A percentile compares a stretch with the other conserved stretches of the same genome.
Conservation (phyloP, 2,329 filamentous ascomycete genomes). For the Sphaerulina musiva region DNA sequence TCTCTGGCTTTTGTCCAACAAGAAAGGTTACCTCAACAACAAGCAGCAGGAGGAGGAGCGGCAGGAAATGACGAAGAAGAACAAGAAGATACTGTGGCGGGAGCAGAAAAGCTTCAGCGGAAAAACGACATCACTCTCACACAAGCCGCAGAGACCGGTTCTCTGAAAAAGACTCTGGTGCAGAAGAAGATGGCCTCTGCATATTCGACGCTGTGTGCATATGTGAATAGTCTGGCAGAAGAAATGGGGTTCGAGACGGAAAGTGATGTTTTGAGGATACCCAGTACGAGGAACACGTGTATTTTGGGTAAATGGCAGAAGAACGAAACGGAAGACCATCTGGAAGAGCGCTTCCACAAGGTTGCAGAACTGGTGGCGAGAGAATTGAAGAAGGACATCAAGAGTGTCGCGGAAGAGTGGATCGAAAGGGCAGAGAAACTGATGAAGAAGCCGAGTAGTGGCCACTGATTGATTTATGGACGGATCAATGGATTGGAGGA, state of each 20-base stretch:
- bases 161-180: slow-evolving; percentile 26
- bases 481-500: not conserved
- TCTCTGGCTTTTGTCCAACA: too few relatives aligned
- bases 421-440: slow-evolving; percentile 46
- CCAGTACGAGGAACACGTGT: slow-evolving; percentile 80
- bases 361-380: slow-evolving; percentile 56
- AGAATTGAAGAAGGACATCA: slow-evolving; percentile 44
- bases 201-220: slow-evolving; percentile 76
- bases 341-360: slow-evolving; percentile 42
- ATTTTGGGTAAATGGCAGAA: slow-evolving; percentile 58
- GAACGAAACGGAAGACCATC: not conserved
- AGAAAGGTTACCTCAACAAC: too few relatives aligned
- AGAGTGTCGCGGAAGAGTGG: slow-evolving; percentile 45
- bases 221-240: slow-evolving; percentile 62
- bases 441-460: slow-evolving; percentile 41
- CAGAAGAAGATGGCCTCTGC: slow-evolving; percentile 53
- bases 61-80: not conserved
- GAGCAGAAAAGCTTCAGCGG: too few relatives aligned
- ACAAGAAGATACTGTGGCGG: not conserved
- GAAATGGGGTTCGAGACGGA: slow-evolving; percentile 72
- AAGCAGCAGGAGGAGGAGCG: too few relatives aligned
- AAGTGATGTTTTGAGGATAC: slow-evolving; percentile 81
- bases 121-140: not conserved
- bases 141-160: slow-evolving; percentile 33
- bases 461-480: slow-evolving; percentile 32